Evolutionary conservation across 2,329 filamentous ascomycete species (phyloP).

Genomic region (Fusarium udum): DNA sequence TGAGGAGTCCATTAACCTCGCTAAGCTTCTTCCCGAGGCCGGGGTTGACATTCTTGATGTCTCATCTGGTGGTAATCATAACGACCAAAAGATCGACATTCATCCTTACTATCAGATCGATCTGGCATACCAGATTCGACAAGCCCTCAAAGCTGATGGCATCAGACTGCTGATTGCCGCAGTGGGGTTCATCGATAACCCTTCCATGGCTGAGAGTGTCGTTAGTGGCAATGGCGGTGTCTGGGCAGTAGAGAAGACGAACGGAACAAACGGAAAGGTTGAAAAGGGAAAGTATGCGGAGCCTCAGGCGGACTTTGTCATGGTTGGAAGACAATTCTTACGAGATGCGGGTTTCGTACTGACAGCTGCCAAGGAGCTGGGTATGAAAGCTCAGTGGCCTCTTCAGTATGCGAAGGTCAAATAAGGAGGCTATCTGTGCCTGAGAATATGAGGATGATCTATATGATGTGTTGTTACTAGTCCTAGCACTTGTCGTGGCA

Average conservation of each 20-base stretch:
- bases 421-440: not conserved
- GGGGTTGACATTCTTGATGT: slow-evolving; percentile 88
- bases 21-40: slow-evolving; percentile 68
- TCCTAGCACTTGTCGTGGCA: too few species aligned
- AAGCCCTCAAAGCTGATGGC: slow-evolving; percentile 62
- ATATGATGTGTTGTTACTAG: rapidly evolving
- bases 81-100: slow-evolving; percentile 65
- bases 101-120: slow-evolving; percentile 77
- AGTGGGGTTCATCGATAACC: slow-evolving; percentile 77
- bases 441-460: too few species aligned
- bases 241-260: rapidly evolving
- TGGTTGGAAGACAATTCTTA: slow-evolving; percentile 80
- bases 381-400: slow-evolving; percentile 75
- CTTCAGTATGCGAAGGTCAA: slow-evolving; percentile 62
- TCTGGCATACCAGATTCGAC: slow-evolving; percentile 76
- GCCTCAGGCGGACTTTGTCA: slow-evolving; percentile 70
- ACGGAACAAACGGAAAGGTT: slow-evolving; percentile 29
- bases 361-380: slow-evolving; percentile 75
- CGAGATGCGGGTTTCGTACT: slow-evolving; percentile 82
- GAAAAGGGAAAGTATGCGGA: slow-evolving; percentile 53
- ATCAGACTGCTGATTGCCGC: slow-evolving; percentile 70
- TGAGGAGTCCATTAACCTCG: slow-evolving; percentile 57
- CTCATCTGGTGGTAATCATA: slow-evolving; percentile 77
- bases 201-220: slow-evolving; percentile 65
- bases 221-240: not conserved